Evolutionary conservation across 768 basidiomycete genomes (phyloP).

Genomic region (Termitomyces sp.): DNA sequence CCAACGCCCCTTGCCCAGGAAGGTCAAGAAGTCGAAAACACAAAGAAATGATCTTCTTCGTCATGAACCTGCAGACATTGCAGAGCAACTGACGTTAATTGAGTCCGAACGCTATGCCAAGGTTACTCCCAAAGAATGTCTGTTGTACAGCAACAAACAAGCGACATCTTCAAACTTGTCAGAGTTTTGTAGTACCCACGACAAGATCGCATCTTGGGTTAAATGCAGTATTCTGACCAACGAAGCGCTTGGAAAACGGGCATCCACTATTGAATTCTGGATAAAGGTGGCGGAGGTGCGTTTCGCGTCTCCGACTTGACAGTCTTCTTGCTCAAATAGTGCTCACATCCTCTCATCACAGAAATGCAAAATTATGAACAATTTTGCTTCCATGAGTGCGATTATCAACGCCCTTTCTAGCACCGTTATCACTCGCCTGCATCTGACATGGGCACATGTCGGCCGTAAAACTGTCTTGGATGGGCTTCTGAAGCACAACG

Average conservation of each 20-base stretch:
- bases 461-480: conserved; percentile 48
- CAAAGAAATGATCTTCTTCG: conserved; percentile 61
- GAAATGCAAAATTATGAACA: conserved; percentile 64
- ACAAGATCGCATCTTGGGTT: conserved; percentile 65
- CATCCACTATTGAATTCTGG: conserved; percentile 67
- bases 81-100: conserved; percentile 77
- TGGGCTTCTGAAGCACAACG: conserved; percentile 49
- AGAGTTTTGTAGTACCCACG: conserved; percentile 58
- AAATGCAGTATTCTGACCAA: conserved; percentile 55
- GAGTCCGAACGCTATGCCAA: conserved; percentile 69
- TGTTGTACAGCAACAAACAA: conserved; percentile 52
- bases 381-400: conserved; percentile 66
- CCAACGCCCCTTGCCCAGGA: conserved; percentile 22
- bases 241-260: conserved; percentile 48
- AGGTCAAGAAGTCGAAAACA: conserved; percentile 43
- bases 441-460: conserved; percentile 67
- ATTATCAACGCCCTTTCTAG: conserved; percentile 62
- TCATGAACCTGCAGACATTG: conserved; percentile 66
- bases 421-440: conserved; percentile 51
- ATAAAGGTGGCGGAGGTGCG: conserved; percentile 73
- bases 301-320: not conserved
- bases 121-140: conserved; percentile 71
- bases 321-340: not conserved
- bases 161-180: conserved; percentile 37
- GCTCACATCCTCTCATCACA: conserved; percentile 18